These are phyloP conservation scores for Trypanosomatidae sp. DNA, from an alignment of 208 protist genomes.

Conservation along the genomic window DNA sequence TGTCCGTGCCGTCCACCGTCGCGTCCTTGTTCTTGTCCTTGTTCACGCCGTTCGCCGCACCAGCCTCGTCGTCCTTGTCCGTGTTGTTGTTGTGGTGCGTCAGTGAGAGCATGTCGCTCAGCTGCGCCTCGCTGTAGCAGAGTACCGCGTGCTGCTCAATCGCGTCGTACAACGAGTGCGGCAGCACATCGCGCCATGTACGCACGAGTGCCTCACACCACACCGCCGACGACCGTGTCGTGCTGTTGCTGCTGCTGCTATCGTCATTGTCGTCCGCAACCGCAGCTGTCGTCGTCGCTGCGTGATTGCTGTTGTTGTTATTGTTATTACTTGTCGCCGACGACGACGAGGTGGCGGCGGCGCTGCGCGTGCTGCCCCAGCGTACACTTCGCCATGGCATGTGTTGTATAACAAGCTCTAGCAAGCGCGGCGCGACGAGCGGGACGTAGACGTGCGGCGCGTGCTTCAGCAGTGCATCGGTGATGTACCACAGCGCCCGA, in stretches of 20 bases:
- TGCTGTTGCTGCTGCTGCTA: background rate
- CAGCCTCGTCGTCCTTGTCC: conserved; percentile 4
- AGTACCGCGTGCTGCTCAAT: conserved; percentile 43
- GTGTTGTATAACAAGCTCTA: conserved; percentile 63
- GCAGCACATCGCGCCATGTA: conserved; percentile 47
- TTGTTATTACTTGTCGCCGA: too few species aligned
- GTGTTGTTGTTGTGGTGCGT: too few species aligned
- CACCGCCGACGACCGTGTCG: too few species aligned
- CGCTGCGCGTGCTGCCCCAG: conserved; percentile 5
- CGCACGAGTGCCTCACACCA: conserved; percentile 64
- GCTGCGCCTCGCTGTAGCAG: conserved; percentile 38
- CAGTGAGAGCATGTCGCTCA: conserved; percentile 44
- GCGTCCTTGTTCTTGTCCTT: conserved; percentile 9
- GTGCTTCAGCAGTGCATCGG: conserved; percentile 61
- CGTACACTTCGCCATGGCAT: conserved; percentile 36
- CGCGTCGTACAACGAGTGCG: conserved; percentile 17
- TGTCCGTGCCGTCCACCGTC: conserved; percentile 14
- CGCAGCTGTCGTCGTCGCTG: conserved; percentile 1
- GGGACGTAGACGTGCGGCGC: conserved; percentile 65
- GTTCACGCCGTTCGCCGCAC: conserved; percentile 4
- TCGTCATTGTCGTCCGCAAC: background rate
- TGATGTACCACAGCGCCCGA: conserved; percentile 57
- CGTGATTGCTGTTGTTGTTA: too few species aligned
- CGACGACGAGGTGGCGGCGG: too few species aligned
- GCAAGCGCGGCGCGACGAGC: conserved; percentile 36